Evolutionary conservation across 345 rosid genomes (phyloP).

Genomic region (Camelina hispida): DNA sequence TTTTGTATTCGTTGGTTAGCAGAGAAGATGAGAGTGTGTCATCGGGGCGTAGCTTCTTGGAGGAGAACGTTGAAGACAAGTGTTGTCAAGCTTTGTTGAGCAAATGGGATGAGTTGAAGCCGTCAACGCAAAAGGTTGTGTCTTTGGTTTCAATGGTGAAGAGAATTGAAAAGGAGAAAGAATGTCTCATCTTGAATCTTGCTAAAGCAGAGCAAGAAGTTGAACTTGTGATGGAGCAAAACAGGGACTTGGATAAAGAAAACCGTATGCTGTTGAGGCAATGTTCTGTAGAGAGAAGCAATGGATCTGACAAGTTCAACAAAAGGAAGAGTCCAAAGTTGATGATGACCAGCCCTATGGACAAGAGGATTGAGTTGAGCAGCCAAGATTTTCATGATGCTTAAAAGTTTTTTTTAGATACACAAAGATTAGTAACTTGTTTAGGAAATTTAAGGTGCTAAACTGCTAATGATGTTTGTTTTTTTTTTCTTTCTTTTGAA

Average conservation of each 20-base stretch:
- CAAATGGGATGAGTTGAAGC: constrained; percentile 15
- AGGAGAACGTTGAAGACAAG: not conserved
- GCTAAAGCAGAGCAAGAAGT: constrained; percentile 31
- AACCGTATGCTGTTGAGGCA: constrained; percentile 23
- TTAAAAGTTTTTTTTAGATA: not conserved
- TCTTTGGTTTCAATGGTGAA: constrained; percentile 16
- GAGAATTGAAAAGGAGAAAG: constrained; percentile 27
- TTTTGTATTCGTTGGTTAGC: constrained; percentile 4
- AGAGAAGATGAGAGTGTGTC: not conserved
- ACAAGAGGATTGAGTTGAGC: constrained; percentile 27
- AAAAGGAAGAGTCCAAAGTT: constrained; percentile 16
- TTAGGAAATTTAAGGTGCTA: not conserved
- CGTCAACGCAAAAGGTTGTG: not conserved
- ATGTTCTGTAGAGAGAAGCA: constrained; percentile 25
- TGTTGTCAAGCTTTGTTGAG: constrained; percentile 12
- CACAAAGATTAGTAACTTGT: not conserved
- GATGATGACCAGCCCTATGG: constrained; percentile 15
- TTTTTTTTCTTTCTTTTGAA: constrained; percentile 11
- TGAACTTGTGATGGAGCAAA: constrained; percentile 25
- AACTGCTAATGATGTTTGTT: not conserved
- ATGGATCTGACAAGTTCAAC: not conserved
- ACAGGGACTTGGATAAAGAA: constrained; percentile 27
- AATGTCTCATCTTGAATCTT: constrained; percentile 21
- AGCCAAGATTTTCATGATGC: not conserved
- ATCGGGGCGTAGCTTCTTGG: constrained; percentile 9